phyloP scores from a whole-genome alignment of 1,284 basidiomycete species.

The Moesziomyces antarcticus region DNA sequence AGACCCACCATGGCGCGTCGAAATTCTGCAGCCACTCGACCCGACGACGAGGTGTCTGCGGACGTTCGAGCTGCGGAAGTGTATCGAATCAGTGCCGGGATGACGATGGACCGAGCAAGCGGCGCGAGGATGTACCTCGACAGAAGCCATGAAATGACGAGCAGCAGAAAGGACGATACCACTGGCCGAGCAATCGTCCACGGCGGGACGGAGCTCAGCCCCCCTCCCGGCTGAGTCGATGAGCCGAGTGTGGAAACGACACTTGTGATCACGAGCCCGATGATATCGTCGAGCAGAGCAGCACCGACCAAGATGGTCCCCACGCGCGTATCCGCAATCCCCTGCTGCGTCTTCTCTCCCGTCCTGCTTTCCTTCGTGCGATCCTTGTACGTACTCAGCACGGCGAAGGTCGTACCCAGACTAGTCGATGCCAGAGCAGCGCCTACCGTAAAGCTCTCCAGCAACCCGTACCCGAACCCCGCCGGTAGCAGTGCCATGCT shows the following conservation, averaged over 20 bases:
- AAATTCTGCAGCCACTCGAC: neutral
- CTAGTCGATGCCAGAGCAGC: slow-evolving; percentile 73
- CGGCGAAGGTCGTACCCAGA: slow-evolving; percentile 73
- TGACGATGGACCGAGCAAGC: slow-evolving; percentile 11
- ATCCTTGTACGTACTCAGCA: slow-evolving; percentile 64
- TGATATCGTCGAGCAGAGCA: slow-evolving; percentile 73
- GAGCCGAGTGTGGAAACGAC: slow-evolving; percentile 70
- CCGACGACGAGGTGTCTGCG: neutral
- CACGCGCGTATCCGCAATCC: slow-evolving; percentile 70
- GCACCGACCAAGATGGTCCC: slow-evolving; percentile 72
- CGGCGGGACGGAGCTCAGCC: slow-evolving; percentile 22
- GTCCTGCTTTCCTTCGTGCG: neutral
- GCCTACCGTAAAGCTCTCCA: slow-evolving; percentile 73
- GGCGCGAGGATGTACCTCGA: slow-evolving; percentile 12
- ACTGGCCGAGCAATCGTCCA: slow-evolving; percentile 70
- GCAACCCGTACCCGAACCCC: slow-evolving; percentile 66
- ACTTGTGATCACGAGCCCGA: slow-evolving; percentile 72
- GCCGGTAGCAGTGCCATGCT: slow-evolving; percentile 68
- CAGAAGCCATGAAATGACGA: slow-evolving; percentile 51
- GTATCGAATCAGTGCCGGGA: slow-evolving; percentile 15
- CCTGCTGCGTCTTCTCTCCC: slow-evolving; percentile 31
- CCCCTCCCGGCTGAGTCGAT: neutral
- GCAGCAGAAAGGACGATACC: slow-evolving; percentile 69
- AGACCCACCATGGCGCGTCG: neutral
- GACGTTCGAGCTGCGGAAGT: neutral